Percentiles rank a stretch among this genome's conserved stretches.
Evolutionary conservation across 1,284 basidiomycete species (phyloP).

Genomic region (Leccinum fallax): DNA sequence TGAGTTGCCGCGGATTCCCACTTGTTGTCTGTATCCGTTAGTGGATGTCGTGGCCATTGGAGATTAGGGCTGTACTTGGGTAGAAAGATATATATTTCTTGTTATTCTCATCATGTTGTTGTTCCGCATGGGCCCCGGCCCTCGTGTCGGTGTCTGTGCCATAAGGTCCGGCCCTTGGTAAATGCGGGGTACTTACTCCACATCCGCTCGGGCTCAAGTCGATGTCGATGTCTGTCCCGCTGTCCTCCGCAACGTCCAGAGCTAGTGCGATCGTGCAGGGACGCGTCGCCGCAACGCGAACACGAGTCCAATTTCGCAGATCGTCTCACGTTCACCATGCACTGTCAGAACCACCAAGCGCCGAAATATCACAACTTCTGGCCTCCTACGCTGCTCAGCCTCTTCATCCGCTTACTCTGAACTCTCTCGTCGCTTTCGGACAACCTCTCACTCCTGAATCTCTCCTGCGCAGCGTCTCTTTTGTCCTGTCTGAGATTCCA

Average conservation of each 20-base stretch:
- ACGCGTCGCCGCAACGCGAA: constrained; percentile 5
- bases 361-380: constrained; percentile 32
- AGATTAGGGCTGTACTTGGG: constrained; percentile 24
- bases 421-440: constrained; percentile 71
- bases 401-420: constrained; percentile 60
- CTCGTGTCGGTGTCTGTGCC: constrained; percentile 1
- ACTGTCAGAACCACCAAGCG: constrained; percentile 28
- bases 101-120: constrained; percentile 24
- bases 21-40: constrained; percentile 2
- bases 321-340: constrained; percentile 28
- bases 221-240: not conserved
- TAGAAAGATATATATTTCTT: constrained; percentile 30
- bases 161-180: not conserved
- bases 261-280: constrained; percentile 3
- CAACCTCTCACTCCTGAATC: constrained; percentile 70
- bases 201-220: not conserved
- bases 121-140: not conserved
- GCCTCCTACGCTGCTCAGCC: constrained; percentile 37
- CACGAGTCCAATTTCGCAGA: constrained; percentile 10
- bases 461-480: constrained; percentile 66
- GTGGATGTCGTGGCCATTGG: constrained; percentile 7
- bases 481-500: constrained; percentile 74
- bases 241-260: constrained; percentile 11
- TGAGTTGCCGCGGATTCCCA: constrained; percentile 3
- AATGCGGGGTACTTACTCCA: not conserved